phyloP scores from a whole-genome alignment of 768 basidiomycete genomes.

The Pulveroboletus sp. region DNA sequence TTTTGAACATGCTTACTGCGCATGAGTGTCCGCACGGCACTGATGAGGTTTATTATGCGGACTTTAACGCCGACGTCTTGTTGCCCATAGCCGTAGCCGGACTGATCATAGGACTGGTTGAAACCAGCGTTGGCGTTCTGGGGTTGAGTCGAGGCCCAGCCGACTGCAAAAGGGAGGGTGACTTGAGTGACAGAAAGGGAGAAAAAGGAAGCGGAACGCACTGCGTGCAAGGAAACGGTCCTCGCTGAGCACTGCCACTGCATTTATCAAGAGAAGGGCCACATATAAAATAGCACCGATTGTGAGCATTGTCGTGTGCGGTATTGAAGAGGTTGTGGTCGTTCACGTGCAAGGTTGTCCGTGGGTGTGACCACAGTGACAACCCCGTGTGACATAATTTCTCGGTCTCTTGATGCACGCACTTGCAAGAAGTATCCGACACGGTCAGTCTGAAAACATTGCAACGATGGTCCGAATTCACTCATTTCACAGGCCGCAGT shows the following conservation, averaged over 20 bases:
- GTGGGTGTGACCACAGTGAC: slow-evolving; percentile 9
- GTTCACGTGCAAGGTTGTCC: too few relatives aligned
- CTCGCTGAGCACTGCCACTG: slow-evolving; percentile 92
- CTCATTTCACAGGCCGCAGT: slow-evolving; percentile 11
- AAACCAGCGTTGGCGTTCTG: slow-evolving; percentile 54
- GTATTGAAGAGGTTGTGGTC: background rate
- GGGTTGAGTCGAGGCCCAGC: slow-evolving; percentile 74
- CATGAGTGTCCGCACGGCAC: slow-evolving; percentile 94
- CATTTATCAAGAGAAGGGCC: slow-evolving; percentile 84
- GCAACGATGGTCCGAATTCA: background rate
- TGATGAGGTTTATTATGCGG: slow-evolving; percentile 86
- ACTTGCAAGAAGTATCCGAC: slow-evolving; percentile 22
- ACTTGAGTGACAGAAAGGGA: slow-evolving; percentile 14
- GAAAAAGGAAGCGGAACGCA: slow-evolving; percentile 39
- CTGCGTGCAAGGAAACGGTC: slow-evolving; percentile 93
- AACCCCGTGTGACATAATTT: slow-evolving; percentile 14
- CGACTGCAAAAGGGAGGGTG: slow-evolving; percentile 52
- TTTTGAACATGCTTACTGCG: slow-evolving; percentile 66
- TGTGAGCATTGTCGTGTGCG: slow-evolving; percentile 43
- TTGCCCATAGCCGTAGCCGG: slow-evolving; percentile 50
- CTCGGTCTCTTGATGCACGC: slow-evolving; percentile 26
- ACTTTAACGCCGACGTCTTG: slow-evolving; percentile 74
- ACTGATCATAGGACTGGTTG: slow-evolving; percentile 66
- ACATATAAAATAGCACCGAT: slow-evolving; percentile 82
- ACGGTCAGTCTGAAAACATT: slow-evolving; percentile 18